Conservation (phyloP, 192 early-diverging fungal genomes). For the Coemansia sp. region DNA sequence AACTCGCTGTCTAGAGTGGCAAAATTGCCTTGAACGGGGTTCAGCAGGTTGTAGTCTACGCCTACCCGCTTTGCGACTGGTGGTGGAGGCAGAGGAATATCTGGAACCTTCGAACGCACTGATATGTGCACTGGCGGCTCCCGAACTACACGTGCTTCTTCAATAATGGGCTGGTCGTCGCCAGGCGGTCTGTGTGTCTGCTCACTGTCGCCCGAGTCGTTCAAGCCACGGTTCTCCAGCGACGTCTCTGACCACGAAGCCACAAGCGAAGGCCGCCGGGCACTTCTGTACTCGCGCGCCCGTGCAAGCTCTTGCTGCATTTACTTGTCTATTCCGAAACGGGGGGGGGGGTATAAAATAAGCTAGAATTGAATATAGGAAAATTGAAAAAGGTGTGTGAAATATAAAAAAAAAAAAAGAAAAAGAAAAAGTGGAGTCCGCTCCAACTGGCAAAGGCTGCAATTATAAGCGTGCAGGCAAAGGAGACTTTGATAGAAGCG, state of each 20-base stretch:
- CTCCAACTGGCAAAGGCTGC: neutral
- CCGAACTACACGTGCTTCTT: neutral
- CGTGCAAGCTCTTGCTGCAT: constrained; percentile 24
- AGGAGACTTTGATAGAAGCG: neutral
- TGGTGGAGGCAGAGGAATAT: constrained; percentile 27
- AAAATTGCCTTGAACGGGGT: constrained; percentile 20
- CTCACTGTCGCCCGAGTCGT: constrained; percentile 7
- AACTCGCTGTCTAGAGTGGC: neutral
- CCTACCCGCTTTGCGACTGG: neutral
- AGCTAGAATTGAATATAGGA: neutral
- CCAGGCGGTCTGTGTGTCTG: neutral
- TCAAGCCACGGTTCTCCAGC: neutral
- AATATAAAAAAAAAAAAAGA: constrained; percentile 1
- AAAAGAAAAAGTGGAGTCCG: neutral
- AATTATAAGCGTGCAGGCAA: neutral
- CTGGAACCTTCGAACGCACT: constrained; percentile 15
- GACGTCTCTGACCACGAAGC: constrained; percentile 33
- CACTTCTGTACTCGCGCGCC: constrained; percentile 21
- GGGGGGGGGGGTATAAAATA: neutral
- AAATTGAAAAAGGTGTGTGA: neutral
- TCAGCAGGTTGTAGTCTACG: neutral
- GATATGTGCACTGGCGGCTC: neutral
- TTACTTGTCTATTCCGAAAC: neutral
- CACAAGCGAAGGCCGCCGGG: constrained; percentile 27
- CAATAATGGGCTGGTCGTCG: neutral